phyloP scores from a whole-genome alignment of 805 yeast species.

The Sugiyamaella lignohabitans region DNA sequence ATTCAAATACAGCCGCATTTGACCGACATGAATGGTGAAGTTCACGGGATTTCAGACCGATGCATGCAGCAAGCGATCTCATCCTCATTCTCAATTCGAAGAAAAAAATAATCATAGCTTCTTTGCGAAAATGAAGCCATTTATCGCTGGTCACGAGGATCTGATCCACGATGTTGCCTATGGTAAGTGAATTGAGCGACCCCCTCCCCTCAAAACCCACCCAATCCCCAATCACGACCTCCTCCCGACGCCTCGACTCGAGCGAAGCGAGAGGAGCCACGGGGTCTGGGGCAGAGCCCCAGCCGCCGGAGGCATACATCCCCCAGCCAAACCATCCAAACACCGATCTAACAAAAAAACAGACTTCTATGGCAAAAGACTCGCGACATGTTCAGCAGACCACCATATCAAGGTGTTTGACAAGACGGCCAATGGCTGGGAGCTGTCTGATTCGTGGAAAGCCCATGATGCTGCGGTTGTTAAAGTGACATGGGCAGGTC shows the following conservation, averaged over 20 bases:
- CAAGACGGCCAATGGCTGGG: slow-evolving; percentile 53
- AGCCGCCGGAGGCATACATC: too few species aligned
- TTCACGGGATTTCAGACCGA: too few species aligned
- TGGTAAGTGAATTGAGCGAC: slow-evolving; percentile 31
- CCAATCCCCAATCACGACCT: not conserved
- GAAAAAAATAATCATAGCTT: too few species aligned
- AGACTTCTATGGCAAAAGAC: slow-evolving; percentile 80
- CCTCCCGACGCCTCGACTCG: too few species aligned
- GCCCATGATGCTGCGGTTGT: slow-evolving; percentile 91
- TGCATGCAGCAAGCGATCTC: too few species aligned
- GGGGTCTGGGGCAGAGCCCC: too few species aligned
- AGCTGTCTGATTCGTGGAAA: slow-evolving; percentile 80
- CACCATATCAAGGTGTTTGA: slow-evolving; percentile 89
- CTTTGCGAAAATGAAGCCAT: slow-evolving; percentile 61
- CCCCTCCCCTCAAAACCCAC: not conserved
- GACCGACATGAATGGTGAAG: too few species aligned
- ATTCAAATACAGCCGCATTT: too few species aligned
- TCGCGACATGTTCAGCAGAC: slow-evolving; percentile 94
- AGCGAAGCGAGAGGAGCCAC: too few species aligned
- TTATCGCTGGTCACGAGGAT: slow-evolving; percentile 89
- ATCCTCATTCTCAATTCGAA: too few species aligned
- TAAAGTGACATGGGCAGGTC: slow-evolving; percentile 85
- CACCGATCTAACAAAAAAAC: not conserved
- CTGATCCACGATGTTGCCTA: slow-evolving; percentile 83
- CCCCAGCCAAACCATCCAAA: not conserved